Evolutionary conservation across 2,329 filamentous ascomycete species (phyloP).

Genomic region (Xylaria sp.): DNA sequence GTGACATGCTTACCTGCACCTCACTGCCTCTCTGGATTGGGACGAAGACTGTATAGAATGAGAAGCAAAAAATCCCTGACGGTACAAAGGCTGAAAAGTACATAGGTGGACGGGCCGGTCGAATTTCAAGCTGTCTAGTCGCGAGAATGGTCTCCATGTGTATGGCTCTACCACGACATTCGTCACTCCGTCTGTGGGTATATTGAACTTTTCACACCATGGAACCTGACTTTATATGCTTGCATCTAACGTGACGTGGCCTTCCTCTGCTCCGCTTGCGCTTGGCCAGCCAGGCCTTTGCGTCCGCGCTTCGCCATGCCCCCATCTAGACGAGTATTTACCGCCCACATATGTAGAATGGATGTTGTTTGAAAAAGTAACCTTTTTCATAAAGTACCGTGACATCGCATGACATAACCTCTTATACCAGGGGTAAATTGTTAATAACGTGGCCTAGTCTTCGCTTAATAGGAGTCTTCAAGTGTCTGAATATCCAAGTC

Average conservation of each 20-base stretch:
- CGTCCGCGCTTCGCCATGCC: neutral
- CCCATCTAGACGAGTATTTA: neutral
- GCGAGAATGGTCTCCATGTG: neutral
- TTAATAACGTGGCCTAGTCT: conserved; percentile 1
- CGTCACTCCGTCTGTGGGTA: too few relatives aligned
- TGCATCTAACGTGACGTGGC: neutral
- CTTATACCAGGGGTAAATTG: neutral
- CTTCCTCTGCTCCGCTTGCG: neutral
- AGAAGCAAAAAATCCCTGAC: neutral
- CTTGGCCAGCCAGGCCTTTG: neutral
- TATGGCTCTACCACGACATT: too few relatives aligned
- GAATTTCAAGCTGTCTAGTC: neutral
- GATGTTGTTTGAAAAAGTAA: neutral
- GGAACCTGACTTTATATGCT: too few relatives aligned
- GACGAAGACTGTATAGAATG: conserved; percentile 27
- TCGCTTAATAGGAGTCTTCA: neutral
- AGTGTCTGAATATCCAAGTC: conserved; percentile 14
- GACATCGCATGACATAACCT: neutral
- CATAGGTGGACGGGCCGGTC: neutral
- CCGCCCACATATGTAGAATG: neutral
- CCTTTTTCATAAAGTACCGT: neutral
- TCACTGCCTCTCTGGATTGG: conserved; percentile 43
- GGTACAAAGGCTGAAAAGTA: neutral
- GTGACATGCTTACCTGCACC: conserved; percentile 40
- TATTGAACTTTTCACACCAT: too few relatives aligned